phyloP scores from a whole-genome alignment of 768 basidiomycete genomes.

The Trichaptum fuscoviolaceum region DNA sequence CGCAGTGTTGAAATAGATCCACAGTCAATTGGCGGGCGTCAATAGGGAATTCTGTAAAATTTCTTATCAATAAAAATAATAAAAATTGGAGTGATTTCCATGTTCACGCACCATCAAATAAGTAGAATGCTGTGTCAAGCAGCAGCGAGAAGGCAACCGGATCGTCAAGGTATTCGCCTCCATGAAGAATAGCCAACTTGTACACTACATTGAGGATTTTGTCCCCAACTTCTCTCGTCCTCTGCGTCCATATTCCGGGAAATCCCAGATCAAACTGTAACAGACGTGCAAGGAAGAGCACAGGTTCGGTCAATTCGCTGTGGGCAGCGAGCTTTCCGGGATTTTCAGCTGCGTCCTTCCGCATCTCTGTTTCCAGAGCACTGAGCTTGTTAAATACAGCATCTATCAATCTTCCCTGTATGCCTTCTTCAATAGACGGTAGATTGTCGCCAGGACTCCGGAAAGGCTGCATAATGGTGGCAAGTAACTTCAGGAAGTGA shows the following conservation, averaged over 20 bases:
- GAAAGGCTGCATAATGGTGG: conserved; percentile 63
- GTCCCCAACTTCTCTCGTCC: conserved; percentile 41
- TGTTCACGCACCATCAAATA: conserved; percentile 58
- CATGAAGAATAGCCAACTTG: conserved; percentile 47
- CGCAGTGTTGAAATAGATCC: conserved; percentile 66
- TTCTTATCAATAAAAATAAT: conserved; percentile 2
- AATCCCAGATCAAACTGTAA: conserved; percentile 73
- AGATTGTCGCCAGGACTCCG: conserved; percentile 39
- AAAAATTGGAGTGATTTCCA: background rate
- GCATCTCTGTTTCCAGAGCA: conserved; percentile 28
- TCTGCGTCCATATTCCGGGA: conserved; percentile 48
- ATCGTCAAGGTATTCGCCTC: conserved; percentile 48
- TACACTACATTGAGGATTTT: conserved; percentile 40
- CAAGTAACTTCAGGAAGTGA: conserved; percentile 64
- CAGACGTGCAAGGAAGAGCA: conserved; percentile 58
- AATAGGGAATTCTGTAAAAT: conserved; percentile 49
- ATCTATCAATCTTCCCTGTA: conserved; percentile 55
- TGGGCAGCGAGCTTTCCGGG: conserved; percentile 2
- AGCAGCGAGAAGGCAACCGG: conserved; percentile 58
- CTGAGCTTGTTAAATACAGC: conserved; percentile 44
- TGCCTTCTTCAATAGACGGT: conserved; percentile 43
- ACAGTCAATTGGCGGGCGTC: conserved; percentile 49
- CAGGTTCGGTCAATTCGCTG: conserved; percentile 30
- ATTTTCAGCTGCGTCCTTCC: background rate
- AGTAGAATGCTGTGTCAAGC: conserved; percentile 67